A percentile compares a stretch with the other conserved stretches of the same genome.
phyloP scores from a whole-genome alignment of 352 stramenopile species.

The Globisporangium heterothallicum region DNA sequence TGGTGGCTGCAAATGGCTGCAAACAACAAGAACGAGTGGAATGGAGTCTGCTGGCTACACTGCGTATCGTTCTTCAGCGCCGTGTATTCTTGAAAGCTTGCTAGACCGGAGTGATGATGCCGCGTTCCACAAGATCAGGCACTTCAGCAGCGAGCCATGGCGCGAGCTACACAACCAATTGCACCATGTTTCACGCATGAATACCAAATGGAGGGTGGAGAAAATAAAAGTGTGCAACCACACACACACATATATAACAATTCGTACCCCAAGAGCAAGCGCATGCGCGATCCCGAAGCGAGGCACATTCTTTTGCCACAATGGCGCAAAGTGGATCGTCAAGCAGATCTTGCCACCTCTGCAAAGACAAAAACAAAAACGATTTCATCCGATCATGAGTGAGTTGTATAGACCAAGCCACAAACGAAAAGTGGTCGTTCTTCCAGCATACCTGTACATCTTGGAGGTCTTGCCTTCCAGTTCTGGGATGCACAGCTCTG shows the following conservation, averaged over 20 bases:
- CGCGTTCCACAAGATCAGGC: conserved; percentile 77
- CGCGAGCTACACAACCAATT: conserved; percentile 38
- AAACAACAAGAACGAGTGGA: no score
- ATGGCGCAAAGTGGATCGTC: conserved; percentile 84
- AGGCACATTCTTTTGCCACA: conserved; percentile 88
- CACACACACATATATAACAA: not conserved
- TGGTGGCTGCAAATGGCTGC: no score
- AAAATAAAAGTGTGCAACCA: not conserved
- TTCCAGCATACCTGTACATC: conserved; percentile 75
- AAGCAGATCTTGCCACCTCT: conserved; percentile 86
- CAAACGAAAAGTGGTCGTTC: no score
- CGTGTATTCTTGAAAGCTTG: not conserved
- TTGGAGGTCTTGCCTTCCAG: conserved; percentile 88
- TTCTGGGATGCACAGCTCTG: conserved; percentile 80
- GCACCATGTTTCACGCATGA: conserved; percentile 1
- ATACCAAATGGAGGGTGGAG: conserved; percentile 1
- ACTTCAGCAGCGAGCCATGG: conserved; percentile 86
- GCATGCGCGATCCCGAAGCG: conserved; percentile 84
- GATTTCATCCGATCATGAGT: no score
- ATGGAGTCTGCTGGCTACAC: no score
- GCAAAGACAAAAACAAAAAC: not conserved
- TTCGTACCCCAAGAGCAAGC: conserved; percentile 69
- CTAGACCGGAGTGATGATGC: conserved; percentile 67
- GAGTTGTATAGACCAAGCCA: no score
- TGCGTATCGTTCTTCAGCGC: not conserved